These are phyloP conservation scores for Glycine soja DNA, from an alignment of 306 rosid species.

Conservation along the genomic window DNA sequence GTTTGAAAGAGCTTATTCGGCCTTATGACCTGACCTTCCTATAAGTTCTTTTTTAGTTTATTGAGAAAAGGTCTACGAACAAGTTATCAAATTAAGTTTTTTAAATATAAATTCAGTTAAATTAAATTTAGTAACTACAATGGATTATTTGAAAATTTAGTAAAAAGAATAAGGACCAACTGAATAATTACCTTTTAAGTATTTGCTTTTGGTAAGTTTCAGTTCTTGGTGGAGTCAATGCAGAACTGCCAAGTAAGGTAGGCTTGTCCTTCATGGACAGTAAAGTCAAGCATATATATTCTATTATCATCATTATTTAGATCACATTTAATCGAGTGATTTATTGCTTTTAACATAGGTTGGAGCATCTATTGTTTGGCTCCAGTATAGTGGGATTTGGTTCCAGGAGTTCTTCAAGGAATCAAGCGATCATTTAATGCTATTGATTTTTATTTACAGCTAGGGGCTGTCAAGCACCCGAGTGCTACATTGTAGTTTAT, in stretches of 20 bases:
- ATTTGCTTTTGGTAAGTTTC: constrained; percentile 62
- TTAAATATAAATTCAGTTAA: too few species aligned
- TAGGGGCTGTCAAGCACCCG: constrained; percentile 70
- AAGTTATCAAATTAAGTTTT: not conserved
- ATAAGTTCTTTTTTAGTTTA: not conserved
- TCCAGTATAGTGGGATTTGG: constrained; percentile 77
- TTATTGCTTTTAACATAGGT: constrained; percentile 91
- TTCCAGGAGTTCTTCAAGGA: constrained; percentile 73
- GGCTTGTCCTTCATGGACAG: constrained; percentile 61
- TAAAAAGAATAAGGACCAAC: not conserved
- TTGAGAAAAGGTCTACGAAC: too few species aligned
- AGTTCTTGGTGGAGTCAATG: constrained; percentile 50
- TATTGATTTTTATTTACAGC: constrained; percentile 58
- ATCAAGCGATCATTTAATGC: constrained; percentile 72
- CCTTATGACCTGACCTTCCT: not conserved
- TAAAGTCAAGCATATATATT: constrained; percentile 47
- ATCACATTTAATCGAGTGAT: constrained; percentile 78
- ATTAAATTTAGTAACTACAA: too few species aligned
- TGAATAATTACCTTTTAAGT: not conserved
- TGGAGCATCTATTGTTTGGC: constrained; percentile 64
- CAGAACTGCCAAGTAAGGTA: constrained; percentile 66
- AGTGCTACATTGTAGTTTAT: constrained; percentile 60
- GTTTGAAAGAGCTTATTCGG: not conserved
- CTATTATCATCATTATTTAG: constrained; percentile 43
- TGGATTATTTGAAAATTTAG: not conserved